A percentile compares a stretch with the other conserved stretches of the same genome.
These are phyloP conservation scores for Ochromonas danica DNA, from an alignment of 108 stramenopile genomes.

Conservation along the genomic window DNA sequence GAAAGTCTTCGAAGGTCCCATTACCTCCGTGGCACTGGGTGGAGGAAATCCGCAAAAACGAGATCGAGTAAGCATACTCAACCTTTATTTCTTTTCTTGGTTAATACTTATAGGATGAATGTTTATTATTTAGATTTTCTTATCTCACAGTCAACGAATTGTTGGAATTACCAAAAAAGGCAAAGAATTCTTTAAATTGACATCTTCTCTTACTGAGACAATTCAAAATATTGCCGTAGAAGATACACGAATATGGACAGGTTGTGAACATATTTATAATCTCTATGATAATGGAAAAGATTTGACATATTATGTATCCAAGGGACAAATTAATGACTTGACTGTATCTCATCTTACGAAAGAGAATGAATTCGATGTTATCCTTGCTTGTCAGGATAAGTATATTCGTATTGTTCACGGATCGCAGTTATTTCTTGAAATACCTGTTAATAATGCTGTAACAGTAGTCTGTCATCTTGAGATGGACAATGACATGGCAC, in stretches of 20 bases:
- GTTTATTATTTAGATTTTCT: constrained; percentile 36
- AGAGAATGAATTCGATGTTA: constrained; percentile 29
- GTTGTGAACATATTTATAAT: constrained; percentile 55
- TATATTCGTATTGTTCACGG: constrained; percentile 41
- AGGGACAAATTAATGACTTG: constrained; percentile 45
- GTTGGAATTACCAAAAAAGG: constrained; percentile 50
- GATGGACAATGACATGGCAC: constrained; percentile 25
- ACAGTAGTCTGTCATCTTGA: constrained; percentile 39
- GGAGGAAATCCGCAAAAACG: constrained; percentile 36
- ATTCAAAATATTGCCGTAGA: constrained; percentile 53
- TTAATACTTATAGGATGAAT: background rate
- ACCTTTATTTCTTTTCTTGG: background rate
- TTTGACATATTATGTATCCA: constrained; percentile 48
- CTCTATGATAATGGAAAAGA: constrained; percentile 50
- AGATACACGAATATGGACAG: constrained; percentile 41
- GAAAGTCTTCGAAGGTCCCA: constrained; percentile 33
- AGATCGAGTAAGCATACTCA: no score
- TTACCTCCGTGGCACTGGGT: constrained; percentile 30
- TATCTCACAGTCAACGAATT: constrained; percentile 38
- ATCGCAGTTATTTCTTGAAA: constrained; percentile 42
- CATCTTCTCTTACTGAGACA: constrained; percentile 48
- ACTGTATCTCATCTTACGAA: constrained; percentile 18
- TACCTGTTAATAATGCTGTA: constrained; percentile 31
- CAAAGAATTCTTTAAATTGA: constrained; percentile 54
- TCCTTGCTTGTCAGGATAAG: constrained; percentile 43